A percentile compares a stretch with the other conserved stretches of the same genome.
Evolutionary conservation across 148 eudicot species (phyloP).

Genomic region (Diospyros lotus): DNA sequence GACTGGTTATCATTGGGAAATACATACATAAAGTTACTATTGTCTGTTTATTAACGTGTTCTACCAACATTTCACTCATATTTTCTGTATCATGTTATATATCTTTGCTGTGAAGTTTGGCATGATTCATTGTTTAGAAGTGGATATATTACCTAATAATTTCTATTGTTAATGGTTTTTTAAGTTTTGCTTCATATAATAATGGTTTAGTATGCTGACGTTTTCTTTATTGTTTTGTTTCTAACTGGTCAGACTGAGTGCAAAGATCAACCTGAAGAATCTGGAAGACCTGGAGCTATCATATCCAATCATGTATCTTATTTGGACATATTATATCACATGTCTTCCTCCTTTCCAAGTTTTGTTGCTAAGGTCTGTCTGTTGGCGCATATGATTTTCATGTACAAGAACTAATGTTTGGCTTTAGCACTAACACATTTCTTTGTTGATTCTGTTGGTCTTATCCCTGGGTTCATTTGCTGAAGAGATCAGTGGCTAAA

Average conservation of each 20-base stretch:
- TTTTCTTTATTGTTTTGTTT: too few relatives aligned
- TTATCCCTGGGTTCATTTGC: conserved; percentile 15
- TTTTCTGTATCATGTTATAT: background rate
- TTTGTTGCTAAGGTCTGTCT: conserved; percentile 93
- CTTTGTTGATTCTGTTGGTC: conserved; percentile 22
- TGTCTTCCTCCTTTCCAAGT: conserved; percentile 90
- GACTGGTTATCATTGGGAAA: background rate
- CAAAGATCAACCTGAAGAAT: conserved; percentile 45
- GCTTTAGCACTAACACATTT: conserved; percentile 29
- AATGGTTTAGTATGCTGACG: background rate
- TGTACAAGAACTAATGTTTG: conserved; percentile 8
- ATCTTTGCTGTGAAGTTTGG: too few relatives aligned
- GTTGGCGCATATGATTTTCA: background rate
- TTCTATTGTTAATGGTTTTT: background rate
- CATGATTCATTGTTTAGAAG: background rate
- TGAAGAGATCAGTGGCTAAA: conserved; percentile 95
- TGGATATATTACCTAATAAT: background rate
- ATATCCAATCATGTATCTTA: conserved; percentile 90
- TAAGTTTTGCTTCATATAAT: background rate
- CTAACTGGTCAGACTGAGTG: conserved; percentile 32
- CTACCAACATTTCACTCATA: background rate
- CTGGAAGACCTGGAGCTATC: conserved; percentile 70
- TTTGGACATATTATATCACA: conserved; percentile 87
- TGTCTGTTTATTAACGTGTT: background rate
- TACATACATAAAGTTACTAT: background rate